A percentile compares a stretch with the other conserved stretches of the same genome.
These are phyloP conservation scores for Chenopodium berlandieri DNA, from an alignment of 148 eudicot genomes.

Conservation along the genomic window DNA sequence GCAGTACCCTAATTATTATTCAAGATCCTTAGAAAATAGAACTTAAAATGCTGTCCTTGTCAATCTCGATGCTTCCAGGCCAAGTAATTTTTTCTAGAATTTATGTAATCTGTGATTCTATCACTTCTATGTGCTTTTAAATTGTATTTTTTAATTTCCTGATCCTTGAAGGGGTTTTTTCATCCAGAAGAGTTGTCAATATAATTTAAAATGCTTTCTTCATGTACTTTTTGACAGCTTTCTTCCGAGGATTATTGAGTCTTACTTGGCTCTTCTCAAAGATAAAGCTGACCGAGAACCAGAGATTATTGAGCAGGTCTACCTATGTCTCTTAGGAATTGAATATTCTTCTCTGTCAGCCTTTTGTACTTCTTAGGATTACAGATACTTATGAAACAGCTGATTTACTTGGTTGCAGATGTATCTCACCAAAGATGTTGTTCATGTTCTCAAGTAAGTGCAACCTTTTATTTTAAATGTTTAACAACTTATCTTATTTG, in stretches of 20 bases:
- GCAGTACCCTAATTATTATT: background rate
- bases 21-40: background rate
- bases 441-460: conserved; percentile 66
- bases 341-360: background rate
- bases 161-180: background rate
- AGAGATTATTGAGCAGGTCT: conserved; percentile 84
- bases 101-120: background rate
- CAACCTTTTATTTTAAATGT: background rate
- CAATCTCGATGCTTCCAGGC: background rate
- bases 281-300: conserved; percentile 87
- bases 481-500: background rate
- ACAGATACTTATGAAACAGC: background rate
- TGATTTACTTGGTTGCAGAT: conserved; percentile 50
- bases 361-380: background rate
- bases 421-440: conserved; percentile 58
- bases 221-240: conserved; percentile 44
- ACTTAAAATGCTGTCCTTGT: background rate
- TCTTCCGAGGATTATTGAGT: conserved; percentile 56
- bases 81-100: background rate
- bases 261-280: conserved; percentile 60
- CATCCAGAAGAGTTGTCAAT: background rate
- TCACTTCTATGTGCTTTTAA: background rate
- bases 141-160: background rate
- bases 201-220: background rate
- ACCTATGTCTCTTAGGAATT: background rate